These are phyloP conservation scores for Dryas integrifolia DNA, from an alignment of 331 rosid genomes.

Conservation along the genomic window DNA sequence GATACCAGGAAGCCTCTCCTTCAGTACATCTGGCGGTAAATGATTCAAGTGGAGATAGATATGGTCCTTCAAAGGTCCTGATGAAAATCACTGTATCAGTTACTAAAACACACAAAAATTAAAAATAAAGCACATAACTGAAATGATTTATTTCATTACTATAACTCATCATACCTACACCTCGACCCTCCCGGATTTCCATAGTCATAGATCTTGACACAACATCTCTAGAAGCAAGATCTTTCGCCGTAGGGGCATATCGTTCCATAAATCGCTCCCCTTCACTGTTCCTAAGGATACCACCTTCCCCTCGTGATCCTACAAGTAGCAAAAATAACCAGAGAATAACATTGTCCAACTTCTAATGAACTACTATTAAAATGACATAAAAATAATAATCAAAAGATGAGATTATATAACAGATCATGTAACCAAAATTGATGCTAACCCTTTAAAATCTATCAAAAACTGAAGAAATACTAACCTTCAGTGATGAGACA, in stretches of 20 bases:
- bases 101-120: not conserved
- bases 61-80: slow-evolving; percentile 98
- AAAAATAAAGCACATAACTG: slow-evolving; percentile 11
- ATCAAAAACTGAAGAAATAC: slow-evolving; percentile 23
- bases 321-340: slow-evolving; percentile 32
- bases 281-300: slow-evolving; percentile 91
- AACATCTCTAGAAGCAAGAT: slow-evolving; percentile 97
- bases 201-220: slow-evolving; percentile 98
- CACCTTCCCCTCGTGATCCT: slow-evolving; percentile 99
- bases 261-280: slow-evolving; percentile 99
- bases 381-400: not conserved
- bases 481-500: slow-evolving; percentile 96
- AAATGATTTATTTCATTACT: not conserved
- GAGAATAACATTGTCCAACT: slow-evolving; percentile 16
- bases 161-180: slow-evolving; percentile 68
- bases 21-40: slow-evolving; percentile 97
- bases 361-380: not conserved
- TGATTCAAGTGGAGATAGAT: slow-evolving; percentile 98
- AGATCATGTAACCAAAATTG: slow-evolving; percentile 10
- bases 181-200: slow-evolving; percentile 99
- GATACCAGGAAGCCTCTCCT: slow-evolving; percentile 99
- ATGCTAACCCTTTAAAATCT: not conserved
- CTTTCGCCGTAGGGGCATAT: slow-evolving; percentile 97
- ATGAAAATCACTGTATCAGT: slow-evolving; percentile 24
- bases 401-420: not conserved